These are phyloP conservation scores for Escovopsis sp. DNA, from an alignment of 2,329 filamentous ascomycete genomes.

Conservation along the genomic window DNA sequence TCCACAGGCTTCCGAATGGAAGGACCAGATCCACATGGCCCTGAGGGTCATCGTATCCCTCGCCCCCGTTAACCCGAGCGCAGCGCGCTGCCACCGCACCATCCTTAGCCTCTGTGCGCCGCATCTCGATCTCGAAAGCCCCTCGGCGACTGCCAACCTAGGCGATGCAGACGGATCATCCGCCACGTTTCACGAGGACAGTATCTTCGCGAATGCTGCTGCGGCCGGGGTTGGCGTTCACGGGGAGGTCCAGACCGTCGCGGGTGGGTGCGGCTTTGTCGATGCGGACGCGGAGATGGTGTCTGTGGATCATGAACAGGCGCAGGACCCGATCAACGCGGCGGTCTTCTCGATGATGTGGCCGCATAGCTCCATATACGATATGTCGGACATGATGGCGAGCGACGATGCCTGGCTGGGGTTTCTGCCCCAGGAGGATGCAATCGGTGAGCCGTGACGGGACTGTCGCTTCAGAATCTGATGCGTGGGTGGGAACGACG, in stretches of 20 bases:
- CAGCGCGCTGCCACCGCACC: conserved; percentile 25
- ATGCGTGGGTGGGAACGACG: no score
- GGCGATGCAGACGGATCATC: background rate
- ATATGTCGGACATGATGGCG: conserved; percentile 13
- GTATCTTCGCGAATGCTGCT: background rate
- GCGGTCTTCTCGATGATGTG: conserved; percentile 31
- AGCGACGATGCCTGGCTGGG: conserved; percentile 24
- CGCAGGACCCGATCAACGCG: conserved; percentile 26
- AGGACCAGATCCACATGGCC: conserved; percentile 23
- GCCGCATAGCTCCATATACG: conserved; percentile 24
- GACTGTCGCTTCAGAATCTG: no score
- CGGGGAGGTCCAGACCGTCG: no score
- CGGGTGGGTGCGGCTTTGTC: no score
- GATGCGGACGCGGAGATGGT: background rate
- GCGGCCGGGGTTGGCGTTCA: conserved; percentile 2
- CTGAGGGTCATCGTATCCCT: conserved; percentile 23
- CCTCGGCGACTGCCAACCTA: background rate
- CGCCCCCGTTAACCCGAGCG: conserved; percentile 23
- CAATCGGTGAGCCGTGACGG: no score
- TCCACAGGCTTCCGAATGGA: conserved; percentile 23
- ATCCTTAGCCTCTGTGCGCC: conserved; percentile 26
- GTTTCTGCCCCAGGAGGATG: conserved; percentile 11
- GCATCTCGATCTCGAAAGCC: conserved; percentile 13
- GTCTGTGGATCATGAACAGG: conserved; percentile 20
- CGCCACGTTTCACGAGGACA: background rate